Conservation (phyloP, 108 stramenopile genomes). For the Thalassiosira profunda region DNA sequence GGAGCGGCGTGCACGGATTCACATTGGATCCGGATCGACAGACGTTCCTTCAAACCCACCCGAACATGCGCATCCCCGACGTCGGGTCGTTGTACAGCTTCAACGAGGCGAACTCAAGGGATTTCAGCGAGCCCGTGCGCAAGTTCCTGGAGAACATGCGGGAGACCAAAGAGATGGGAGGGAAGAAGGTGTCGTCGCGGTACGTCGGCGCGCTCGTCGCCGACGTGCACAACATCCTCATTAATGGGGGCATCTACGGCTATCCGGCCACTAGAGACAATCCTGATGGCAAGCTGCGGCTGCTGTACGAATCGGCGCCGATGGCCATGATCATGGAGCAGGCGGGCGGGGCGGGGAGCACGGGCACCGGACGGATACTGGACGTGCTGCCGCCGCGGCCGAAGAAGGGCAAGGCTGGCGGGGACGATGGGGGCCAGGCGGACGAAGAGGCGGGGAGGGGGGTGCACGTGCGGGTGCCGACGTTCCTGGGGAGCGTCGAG, state of each 20-base stretch:
- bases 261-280: slow-evolving; percentile 94
- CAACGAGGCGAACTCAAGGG: slow-evolving; percentile 96
- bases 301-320: slow-evolving; percentile 94
- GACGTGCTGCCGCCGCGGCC: slow-evolving; percentile 73
- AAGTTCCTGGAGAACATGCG: slow-evolving; percentile 70
- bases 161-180: slow-evolving; percentile 46
- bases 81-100: slow-evolving; percentile 93
- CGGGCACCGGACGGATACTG: slow-evolving; percentile 87
- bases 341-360: slow-evolving; percentile 96
- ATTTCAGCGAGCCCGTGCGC: slow-evolving; percentile 82
- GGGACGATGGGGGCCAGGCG: slow-evolving; percentile 3
- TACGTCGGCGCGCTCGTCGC: slow-evolving; percentile 99
- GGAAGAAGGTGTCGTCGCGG: slow-evolving; percentile 55
- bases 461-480: slow-evolving; percentile 94
- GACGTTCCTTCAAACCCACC: slow-evolving; percentile 94
- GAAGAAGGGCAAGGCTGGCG: slow-evolving; percentile 1
- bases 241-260: slow-evolving; percentile 99
- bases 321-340: slow-evolving; percentile 99
- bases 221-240: slow-evolving; percentile 98
- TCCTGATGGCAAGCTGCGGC: slow-evolving; percentile 88
- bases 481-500: slow-evolving; percentile 84
- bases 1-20: slow-evolving; percentile 96
- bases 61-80: slow-evolving; percentile 91
- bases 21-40: slow-evolving; percentile 97
- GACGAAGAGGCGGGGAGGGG: slow-evolving; percentile 29